These are phyloP conservation scores for Fragilaria crotonensis DNA, from an alignment of 108 stramenopile species.

Conservation along the genomic window DNA sequence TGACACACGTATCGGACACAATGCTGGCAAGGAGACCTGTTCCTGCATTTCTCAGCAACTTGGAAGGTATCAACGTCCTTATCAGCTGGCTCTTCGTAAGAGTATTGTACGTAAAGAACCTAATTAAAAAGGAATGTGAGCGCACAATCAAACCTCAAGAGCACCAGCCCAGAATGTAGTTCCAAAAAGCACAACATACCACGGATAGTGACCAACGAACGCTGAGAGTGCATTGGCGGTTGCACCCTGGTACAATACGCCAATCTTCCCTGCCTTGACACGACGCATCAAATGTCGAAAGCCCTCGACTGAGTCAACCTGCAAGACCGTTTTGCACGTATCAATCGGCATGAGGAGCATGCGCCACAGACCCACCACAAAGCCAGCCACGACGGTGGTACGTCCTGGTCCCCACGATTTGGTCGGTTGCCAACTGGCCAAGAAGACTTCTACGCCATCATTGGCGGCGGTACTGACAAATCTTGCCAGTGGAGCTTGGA, in stretches of 20 bases:
- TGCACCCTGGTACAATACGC: slow-evolving; percentile 62
- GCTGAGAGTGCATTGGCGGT: slow-evolving; percentile 55
- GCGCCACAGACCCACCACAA: slow-evolving; percentile 81
- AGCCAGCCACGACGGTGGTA: slow-evolving; percentile 61
- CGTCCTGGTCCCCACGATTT: slow-evolving; percentile 66
- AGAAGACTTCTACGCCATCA: slow-evolving; percentile 70
- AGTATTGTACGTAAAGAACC: slow-evolving; percentile 66
- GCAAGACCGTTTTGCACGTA: slow-evolving; percentile 94
- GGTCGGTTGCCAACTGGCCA: slow-evolving; percentile 35
- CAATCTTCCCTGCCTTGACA: slow-evolving; percentile 55
- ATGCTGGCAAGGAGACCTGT: slow-evolving; percentile 73
- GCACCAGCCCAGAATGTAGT: too few relatives aligned
- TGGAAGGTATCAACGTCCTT: slow-evolving; percentile 20
- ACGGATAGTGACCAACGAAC: slow-evolving; percentile 69
- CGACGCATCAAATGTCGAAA: slow-evolving; percentile 54
- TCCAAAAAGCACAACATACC: slow-evolving; percentile 24
- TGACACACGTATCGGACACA: slow-evolving; percentile 69
- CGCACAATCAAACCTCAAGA: too few relatives aligned
- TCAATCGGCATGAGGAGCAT: slow-evolving; percentile 89
- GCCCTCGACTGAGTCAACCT: slow-evolving; percentile 75
- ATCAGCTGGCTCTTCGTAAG: slow-evolving; percentile 39
- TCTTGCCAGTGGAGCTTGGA: slow-evolving; percentile 86
- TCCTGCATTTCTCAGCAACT: slow-evolving; percentile 51
- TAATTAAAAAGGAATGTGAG: not conserved
- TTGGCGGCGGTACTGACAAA: slow-evolving; percentile 92